Conservation (phyloP, 2,329 filamentous ascomycete genomes). For the Colletotrichum chrysophilum region DNA sequence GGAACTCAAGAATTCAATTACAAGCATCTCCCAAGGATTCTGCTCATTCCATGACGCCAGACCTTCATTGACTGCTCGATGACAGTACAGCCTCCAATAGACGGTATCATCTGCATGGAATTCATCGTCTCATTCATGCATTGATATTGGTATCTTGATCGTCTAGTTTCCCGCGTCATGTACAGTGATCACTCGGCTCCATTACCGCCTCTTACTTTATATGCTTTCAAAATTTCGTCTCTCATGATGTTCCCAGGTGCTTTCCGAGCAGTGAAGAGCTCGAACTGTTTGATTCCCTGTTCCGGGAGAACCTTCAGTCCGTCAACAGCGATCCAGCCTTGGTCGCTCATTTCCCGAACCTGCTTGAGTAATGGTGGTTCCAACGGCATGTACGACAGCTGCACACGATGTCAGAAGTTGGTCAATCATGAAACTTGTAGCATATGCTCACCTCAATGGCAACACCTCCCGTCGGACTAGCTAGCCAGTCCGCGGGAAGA, state of each 20-base stretch:
- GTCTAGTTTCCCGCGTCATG: neutral
- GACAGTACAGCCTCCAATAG: neutral
- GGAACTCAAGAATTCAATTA: neutral
- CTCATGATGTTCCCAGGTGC: constrained; percentile 73
- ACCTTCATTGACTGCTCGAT: neutral
- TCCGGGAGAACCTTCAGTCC: constrained; percentile 78
- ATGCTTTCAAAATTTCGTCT: constrained; percentile 59
- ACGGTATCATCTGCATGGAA: neutral
- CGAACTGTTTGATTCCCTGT: constrained; percentile 82
- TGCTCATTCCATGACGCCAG: neutral
- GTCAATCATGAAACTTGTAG: neutral
- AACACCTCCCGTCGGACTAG: constrained; percentile 76
- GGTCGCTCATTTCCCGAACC: constrained; percentile 61
- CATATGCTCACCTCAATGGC: constrained; percentile 72
- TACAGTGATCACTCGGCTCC: neutral
- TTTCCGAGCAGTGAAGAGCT: constrained; percentile 76
- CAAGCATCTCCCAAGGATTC: neutral
- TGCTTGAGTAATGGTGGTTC: constrained; percentile 74
- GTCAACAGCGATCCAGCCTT: constrained; percentile 77
- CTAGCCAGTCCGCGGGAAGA: constrained; percentile 72
- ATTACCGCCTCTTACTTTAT: constrained; percentile 32
- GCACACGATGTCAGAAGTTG: neutral
- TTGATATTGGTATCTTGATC: neutral
- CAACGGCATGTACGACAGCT: constrained; percentile 62
- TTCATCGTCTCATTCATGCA: neutral